These are phyloP conservation scores for Castanospermum australe DNA, from an alignment of 306 rosid genomes.

Conservation along the genomic window DNA sequence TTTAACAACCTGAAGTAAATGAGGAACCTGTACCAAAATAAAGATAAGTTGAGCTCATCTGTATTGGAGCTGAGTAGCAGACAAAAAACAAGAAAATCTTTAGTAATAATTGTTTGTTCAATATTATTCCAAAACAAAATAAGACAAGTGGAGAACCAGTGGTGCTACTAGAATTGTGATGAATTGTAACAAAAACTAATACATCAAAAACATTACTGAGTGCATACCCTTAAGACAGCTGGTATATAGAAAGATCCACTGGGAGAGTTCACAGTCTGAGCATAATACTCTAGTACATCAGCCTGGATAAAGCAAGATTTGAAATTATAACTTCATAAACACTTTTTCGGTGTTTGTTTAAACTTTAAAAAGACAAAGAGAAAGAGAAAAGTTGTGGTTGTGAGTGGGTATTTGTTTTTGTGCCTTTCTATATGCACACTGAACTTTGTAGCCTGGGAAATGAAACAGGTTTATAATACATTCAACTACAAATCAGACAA, in stretches of 20 bases:
- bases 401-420: background rate
- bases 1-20: slow-evolving; percentile 87
- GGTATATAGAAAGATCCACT: slow-evolving; percentile 91
- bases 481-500: slow-evolving; percentile 18
- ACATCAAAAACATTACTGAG: background rate
- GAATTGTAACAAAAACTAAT: slow-evolving; percentile 3
- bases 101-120: background rate
- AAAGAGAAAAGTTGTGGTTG: slow-evolving; percentile 7
- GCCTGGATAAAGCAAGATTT: slow-evolving; percentile 62
- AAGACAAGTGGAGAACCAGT: background rate
- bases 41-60: slow-evolving; percentile 29
- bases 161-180: background rate
- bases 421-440: slow-evolving; percentile 17
- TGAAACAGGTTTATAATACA: slow-evolving; percentile 14
- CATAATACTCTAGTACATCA: slow-evolving; percentile 92
- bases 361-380: slow-evolving; percentile 17
- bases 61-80: slow-evolving; percentile 15
- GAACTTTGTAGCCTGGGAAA: slow-evolving; percentile 16
- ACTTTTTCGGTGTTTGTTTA: background rate
- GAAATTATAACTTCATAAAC: slow-evolving; percentile 10
- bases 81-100: slow-evolving; percentile 9
- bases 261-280: slow-evolving; percentile 86
- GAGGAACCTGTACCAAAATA: slow-evolving; percentile 71
- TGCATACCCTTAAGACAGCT: slow-evolving; percentile 85
- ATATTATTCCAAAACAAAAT: slow-evolving; percentile 1